Conservation (phyloP, 129 eudicot genomes). For the Centella asiatica region DNA sequence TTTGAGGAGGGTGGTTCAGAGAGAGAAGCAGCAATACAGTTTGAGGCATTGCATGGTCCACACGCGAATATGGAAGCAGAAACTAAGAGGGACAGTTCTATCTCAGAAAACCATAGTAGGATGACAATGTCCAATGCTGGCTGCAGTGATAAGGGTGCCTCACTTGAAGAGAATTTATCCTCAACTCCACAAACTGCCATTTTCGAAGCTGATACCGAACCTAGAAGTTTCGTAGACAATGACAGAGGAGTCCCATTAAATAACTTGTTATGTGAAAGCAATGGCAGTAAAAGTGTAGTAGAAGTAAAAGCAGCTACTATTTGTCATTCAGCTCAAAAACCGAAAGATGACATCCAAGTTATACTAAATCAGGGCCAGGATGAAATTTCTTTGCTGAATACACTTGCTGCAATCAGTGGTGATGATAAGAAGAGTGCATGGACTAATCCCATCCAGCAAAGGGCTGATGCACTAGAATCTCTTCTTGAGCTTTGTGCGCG, state of each 20-base stretch:
- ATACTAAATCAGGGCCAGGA: conserved; percentile 9
- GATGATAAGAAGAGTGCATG: conserved; percentile 31
- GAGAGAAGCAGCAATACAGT: conserved; percentile 13
- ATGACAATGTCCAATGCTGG: conserved; percentile 15
- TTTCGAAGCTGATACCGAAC: conserved; percentile 31
- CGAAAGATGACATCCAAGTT: conserved; percentile 17
- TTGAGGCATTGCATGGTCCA: conserved; percentile 4
- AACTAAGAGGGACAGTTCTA: conserved; percentile 10
- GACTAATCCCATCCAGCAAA: conserved; percentile 39
- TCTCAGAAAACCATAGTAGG: conserved; percentile 9
- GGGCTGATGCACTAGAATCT: conserved; percentile 86
- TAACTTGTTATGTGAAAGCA: conserved; percentile 9
- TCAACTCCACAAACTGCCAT: conserved; percentile 11
- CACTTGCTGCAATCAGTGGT: conserved; percentile 15
- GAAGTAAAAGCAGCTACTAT: conserved; percentile 7
- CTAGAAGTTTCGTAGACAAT: conserved; percentile 13
- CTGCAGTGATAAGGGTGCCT: conserved; percentile 21
- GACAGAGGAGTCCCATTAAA: conserved; percentile 2
- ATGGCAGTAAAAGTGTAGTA: conserved; percentile 5
- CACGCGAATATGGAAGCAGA: conserved; percentile 17
- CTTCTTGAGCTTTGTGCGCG: conserved; percentile 84
- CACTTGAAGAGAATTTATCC: conserved; percentile 28
- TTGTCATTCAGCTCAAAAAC: conserved; percentile 11
- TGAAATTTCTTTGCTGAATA: conserved; percentile 15
- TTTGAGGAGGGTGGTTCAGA: too few relatives aligned